These are phyloP conservation scores for Pythium phragmiticola DNA, from an alignment of 352 stramenopile genomes.

Conservation along the genomic window DNA sequence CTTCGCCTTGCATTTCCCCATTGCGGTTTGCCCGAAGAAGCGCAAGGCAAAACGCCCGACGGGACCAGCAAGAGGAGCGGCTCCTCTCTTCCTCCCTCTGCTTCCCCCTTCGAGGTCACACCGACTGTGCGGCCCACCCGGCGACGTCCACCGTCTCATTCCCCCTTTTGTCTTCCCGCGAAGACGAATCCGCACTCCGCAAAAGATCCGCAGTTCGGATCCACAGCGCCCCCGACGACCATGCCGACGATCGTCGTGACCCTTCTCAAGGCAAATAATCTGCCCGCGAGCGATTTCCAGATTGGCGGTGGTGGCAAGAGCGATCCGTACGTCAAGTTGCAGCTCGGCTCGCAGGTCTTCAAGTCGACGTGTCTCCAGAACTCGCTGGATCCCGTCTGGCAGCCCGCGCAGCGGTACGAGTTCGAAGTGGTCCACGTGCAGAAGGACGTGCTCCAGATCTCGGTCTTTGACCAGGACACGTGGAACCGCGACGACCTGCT, in stretches of 20 bases:
- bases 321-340: conserved; percentile 72
- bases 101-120: neutral
- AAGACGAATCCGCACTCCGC: neutral
- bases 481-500: conserved; percentile 69
- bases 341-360: conserved; percentile 48
- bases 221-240: neutral
- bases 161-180: neutral
- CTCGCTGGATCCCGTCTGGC: conserved; percentile 64
- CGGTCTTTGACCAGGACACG: conserved; percentile 66
- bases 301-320: conserved; percentile 50
- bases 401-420: conserved; percentile 71
- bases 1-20: conserved; percentile 9
- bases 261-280: conserved; percentile 60
- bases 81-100: neutral
- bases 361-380: conserved; percentile 51
- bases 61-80: neutral
- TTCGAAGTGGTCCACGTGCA: conserved; percentile 53
- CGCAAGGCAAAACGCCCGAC: conserved; percentile 1
- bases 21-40: neutral
- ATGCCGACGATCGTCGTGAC: conserved; percentile 74
- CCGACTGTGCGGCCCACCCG: no score
- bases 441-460: conserved; percentile 46
- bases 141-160: neutral
- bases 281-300: conserved; percentile 61
- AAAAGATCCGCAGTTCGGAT: neutral